These are phyloP conservation scores for Trametes cinnabarina DNA, from an alignment of 768 basidiomycete species.

Conservation along the genomic window DNA sequence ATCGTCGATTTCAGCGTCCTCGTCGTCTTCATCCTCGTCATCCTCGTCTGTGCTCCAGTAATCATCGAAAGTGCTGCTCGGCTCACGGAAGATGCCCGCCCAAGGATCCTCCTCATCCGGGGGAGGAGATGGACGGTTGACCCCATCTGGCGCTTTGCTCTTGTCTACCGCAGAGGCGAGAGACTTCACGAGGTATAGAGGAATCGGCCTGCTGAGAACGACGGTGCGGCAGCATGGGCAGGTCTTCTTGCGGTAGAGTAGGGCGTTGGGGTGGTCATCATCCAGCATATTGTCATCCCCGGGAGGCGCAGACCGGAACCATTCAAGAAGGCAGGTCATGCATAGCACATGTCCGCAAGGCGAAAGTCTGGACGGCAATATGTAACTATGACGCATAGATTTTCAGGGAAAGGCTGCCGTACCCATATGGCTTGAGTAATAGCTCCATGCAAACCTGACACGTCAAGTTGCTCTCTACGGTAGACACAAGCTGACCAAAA, in stretches of 20 bases:
- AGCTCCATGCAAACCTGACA: slow-evolving; percentile 81
- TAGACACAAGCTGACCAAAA: slow-evolving; percentile 40
- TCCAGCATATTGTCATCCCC: slow-evolving; percentile 45
- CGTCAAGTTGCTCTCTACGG: slow-evolving; percentile 57
- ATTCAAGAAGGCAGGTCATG: slow-evolving; percentile 66
- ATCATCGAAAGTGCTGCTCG: slow-evolving; percentile 26
- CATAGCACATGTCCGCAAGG: slow-evolving; percentile 84
- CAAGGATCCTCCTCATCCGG: slow-evolving; percentile 58
- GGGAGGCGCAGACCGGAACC: slow-evolving; percentile 70
- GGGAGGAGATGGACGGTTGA: slow-evolving; percentile 27
- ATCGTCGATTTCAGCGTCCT: slow-evolving; percentile 32
- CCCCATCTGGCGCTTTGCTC: slow-evolving; percentile 33
- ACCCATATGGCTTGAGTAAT: slow-evolving; percentile 65
- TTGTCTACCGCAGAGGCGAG: slow-evolving; percentile 50
- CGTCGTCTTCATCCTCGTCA: slow-evolving; percentile 31
- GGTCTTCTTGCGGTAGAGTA: slow-evolving; percentile 61
- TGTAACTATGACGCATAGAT: slow-evolving; percentile 24
- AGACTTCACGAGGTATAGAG: slow-evolving; percentile 66
- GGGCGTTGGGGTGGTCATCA: slow-evolving; percentile 40
- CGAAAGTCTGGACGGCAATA: slow-evolving; percentile 41
- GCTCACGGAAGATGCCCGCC: slow-evolving; percentile 61
- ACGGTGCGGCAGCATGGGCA: slow-evolving; percentile 70
- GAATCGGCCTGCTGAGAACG: slow-evolving; percentile 59
- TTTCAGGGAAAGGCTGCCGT: slow-evolving; percentile 28
- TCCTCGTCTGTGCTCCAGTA: slow-evolving; percentile 28